Percentiles rank a stretch among this genome's conserved stretches.
These are phyloP conservation scores for Scedosporium boydii DNA, from an alignment of 2,329 filamentous ascomycete genomes.

Conservation along the genomic window DNA sequence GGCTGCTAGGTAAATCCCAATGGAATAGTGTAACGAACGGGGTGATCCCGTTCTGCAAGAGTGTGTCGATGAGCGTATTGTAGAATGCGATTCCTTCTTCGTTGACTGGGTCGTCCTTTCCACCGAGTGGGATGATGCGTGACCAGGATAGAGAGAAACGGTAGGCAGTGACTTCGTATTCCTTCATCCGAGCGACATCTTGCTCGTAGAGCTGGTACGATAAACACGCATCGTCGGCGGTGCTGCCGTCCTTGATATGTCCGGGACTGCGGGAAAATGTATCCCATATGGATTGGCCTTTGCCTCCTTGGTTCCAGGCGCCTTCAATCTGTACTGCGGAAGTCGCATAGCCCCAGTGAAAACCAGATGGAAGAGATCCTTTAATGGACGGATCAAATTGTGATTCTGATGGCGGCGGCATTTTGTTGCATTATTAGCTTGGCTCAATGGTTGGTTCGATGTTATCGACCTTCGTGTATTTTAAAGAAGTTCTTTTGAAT, in stretches of 20 bases:
- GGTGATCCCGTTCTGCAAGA: constrained; percentile 45
- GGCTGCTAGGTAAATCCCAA: constrained; percentile 52
- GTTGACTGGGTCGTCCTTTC: constrained; percentile 53
- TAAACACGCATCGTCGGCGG: constrained; percentile 25
- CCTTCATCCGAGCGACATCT: constrained; percentile 51
- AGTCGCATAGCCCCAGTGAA: constrained; percentile 28
- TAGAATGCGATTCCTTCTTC: constrained; percentile 51
- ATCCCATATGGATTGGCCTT: constrained; percentile 31
- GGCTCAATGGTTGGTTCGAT: too few relatives aligned
- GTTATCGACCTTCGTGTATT: too few relatives aligned
- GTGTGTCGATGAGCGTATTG: constrained; percentile 48
- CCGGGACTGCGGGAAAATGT: constrained; percentile 26
- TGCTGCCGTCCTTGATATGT: constrained; percentile 28
- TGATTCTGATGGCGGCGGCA: too few relatives aligned
- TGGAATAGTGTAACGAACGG: constrained; percentile 56
- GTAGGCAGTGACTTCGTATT: constrained; percentile 49
- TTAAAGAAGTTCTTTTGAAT: too few relatives aligned
- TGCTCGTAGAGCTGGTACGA: constrained; percentile 33
- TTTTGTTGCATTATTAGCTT: too few relatives aligned
- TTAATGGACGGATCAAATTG: neutral
- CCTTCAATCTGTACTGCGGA: constrained; percentile 31
- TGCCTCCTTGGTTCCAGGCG: constrained; percentile 30
- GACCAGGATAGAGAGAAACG: constrained; percentile 58
- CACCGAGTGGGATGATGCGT: constrained; percentile 54
- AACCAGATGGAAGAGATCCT: neutral